Conservation (phyloP, 176 grass and related monocot genomes). For the Typha latifolia region DNA sequence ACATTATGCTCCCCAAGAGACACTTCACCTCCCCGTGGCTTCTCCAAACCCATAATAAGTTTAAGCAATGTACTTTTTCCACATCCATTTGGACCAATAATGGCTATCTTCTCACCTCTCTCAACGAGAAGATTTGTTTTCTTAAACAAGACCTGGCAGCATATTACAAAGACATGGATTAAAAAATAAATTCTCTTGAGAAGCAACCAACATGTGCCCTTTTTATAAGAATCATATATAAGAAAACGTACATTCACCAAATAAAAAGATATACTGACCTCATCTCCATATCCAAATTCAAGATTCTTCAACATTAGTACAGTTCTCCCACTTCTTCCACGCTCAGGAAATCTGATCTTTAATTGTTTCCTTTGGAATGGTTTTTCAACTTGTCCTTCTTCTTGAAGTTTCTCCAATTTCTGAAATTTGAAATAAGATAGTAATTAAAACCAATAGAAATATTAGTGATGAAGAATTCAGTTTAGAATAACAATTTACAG, state of each 20-base stretch:
- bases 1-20: slow-evolving; percentile 91
- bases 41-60: slow-evolving; percentile 77
- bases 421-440: slow-evolving; percentile 28
- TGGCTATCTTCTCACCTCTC: slow-evolving; percentile 92
- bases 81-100: slow-evolving; percentile 96
- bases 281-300: slow-evolving; percentile 64
- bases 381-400: slow-evolving; percentile 89
- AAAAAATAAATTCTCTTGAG: background rate
- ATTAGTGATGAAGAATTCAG: background rate
- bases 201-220: background rate
- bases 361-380: slow-evolving; percentile 95
- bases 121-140: slow-evolving; percentile 85
- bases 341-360: slow-evolving; percentile 94
- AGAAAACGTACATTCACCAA: background rate
- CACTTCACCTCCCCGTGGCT: slow-evolving; percentile 66
- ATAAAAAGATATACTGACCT: slow-evolving; percentile 34
- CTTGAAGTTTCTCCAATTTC: slow-evolving; percentile 98
- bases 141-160: slow-evolving; percentile 63
- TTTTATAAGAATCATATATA: background rate
- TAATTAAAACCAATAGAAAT: slow-evolving; percentile 20
- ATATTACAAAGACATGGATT: slow-evolving; percentile 15
- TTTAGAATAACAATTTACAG: background rate
- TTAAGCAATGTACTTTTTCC: slow-evolving; percentile 88
- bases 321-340: slow-evolving; percentile 68
- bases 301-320: slow-evolving; percentile 66